phyloP scores from a whole-genome alignment of 129 eudicot genomes.

The Flaveria ramosissima region DNA sequence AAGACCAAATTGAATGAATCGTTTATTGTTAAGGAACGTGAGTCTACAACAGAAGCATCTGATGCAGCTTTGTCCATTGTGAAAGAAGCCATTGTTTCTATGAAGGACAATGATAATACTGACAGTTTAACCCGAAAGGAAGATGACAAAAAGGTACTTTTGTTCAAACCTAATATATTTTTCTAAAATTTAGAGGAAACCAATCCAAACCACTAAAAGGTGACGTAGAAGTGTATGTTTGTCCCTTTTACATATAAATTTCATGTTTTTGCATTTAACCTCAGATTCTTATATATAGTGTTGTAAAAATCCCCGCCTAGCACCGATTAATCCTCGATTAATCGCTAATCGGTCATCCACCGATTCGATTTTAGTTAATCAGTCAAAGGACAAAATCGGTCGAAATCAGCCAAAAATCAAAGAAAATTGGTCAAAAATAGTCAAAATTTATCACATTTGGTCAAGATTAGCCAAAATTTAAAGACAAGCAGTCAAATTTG shows the following conservation, averaged over 20 bases:
- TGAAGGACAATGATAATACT: conserved; percentile 5
- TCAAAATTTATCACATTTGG: too few relatives aligned
- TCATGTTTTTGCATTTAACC: not conserved
- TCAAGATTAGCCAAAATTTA: too few relatives aligned
- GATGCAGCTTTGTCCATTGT: conserved; percentile 55
- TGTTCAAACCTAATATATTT: not conserved
- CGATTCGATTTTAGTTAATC: too few relatives aligned
- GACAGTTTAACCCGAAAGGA: conserved; percentile 25
- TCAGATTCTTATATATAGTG: conserved; percentile 13
- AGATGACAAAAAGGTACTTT: conserved; percentile 30
- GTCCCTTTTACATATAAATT: too few relatives aligned
- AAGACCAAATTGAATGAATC: conserved; percentile 35
- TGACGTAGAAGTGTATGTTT: too few relatives aligned
- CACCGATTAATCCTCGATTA: too few relatives aligned
- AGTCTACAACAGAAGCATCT: conserved; percentile 62
- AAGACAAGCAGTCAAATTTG: too few relatives aligned
- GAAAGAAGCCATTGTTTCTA: conserved; percentile 34
- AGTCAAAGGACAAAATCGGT: too few relatives aligned
- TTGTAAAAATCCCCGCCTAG: too few relatives aligned
- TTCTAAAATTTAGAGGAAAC: not conserved
- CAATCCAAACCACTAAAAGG: not conserved
- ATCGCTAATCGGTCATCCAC: too few relatives aligned
- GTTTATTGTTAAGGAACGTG: conserved; percentile 53
- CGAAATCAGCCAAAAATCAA: too few relatives aligned
- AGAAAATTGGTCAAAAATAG: too few relatives aligned